Evolutionary conservation across 352 stramenopile genomes (phyloP), one percentile per base, ranked within the genome.

Genomic region (Plasmopara muralis): DNA sequence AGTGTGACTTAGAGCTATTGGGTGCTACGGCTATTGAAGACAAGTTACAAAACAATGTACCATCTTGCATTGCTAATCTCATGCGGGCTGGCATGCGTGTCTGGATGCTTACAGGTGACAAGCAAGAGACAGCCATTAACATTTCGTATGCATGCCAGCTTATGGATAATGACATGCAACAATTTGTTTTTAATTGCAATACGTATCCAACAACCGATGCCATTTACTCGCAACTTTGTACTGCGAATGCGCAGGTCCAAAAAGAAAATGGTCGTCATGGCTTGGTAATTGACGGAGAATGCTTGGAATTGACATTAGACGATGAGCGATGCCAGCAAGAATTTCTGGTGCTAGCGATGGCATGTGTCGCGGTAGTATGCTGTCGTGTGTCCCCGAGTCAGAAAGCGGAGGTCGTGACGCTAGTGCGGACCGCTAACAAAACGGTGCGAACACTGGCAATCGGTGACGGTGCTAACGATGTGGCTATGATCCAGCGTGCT

Each of bases 81-180:
- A 86, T 87, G 57, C 66, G 63, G 10, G 89, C 85, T 0, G 85
- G 86, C 18, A 96, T 98, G 58, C 89, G 93, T 39, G 69, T 97
- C 16, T 97, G 89, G 87, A 93, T 97, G 66, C 80, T 97, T 14
- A 98, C 92, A 9, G 90, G 90, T 30, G 92, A 97, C 68, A 97
- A 97, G 62, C 62, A 92, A 38, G 91, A 97, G 59, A 98, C 92
- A 3, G 92, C 92, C 15, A 96, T 97, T 56, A 97, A 98, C 64
- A 98, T 98, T 57, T 88, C 77, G 30, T 96, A 94, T 50, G 83
- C 87, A 6, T 95, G 83, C 46, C 77, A 90, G 43, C 67, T 97
- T 9, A 78, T 97, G 56, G 69, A 85, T 58, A 89, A 87, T 50
- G 74, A 89, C 37, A 98, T 94, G 64, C 76, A 86, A 44, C 81